Evolutionary conservation across 176 grass and related monocot species (phyloP).

Genomic region (Metroxylon sagu): DNA sequence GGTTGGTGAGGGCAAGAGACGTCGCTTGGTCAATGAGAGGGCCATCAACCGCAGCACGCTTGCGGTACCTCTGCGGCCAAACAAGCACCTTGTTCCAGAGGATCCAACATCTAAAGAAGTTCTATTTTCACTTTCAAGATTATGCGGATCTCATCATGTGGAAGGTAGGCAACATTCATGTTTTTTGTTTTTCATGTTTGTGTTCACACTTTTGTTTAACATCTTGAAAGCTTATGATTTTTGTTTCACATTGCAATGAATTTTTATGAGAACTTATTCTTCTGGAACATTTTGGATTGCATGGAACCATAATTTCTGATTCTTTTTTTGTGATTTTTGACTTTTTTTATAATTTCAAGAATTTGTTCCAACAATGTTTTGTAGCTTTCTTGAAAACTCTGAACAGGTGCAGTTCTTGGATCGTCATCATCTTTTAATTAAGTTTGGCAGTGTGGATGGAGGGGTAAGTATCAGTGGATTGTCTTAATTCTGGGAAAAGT

Average conservation of each 20-base stretch:
- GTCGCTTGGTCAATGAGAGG: too few species aligned
- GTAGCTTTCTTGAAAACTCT: slow-evolving; percentile 29
- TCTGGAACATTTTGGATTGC: not conserved
- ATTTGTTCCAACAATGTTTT: slow-evolving; percentile 27
- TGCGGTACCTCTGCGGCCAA: too few species aligned
- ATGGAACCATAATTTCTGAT: slow-evolving; percentile 11
- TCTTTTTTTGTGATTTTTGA: slow-evolving; percentile 4
- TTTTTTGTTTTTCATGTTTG: slow-evolving; percentile 5
- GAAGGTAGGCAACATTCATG: slow-evolving; percentile 46
- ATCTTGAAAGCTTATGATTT: too few species aligned
- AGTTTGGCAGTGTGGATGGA: slow-evolving; percentile 89
- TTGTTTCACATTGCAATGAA: too few species aligned
- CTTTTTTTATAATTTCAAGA: slow-evolving; percentile 7
- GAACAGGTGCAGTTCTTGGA: slow-evolving; percentile 94
- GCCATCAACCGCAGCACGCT: too few species aligned
- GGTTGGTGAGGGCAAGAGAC: too few species aligned
- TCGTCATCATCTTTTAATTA: slow-evolving; percentile 88
- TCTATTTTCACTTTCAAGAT: slow-evolving; percentile 97
- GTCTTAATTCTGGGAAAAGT: too few species aligned
- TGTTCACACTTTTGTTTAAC: not conserved
- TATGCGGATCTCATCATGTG: slow-evolving; percentile 88
- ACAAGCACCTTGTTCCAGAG: slow-evolving; percentile 39
- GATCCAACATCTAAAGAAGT: slow-evolving; percentile 93
- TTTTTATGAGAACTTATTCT: too few species aligned
- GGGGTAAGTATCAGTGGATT: slow-evolving; percentile 32